Evolutionary conservation across 2,329 filamentous ascomycete genomes (phyloP).

Genomic region (Pseudomassariella vexata): DNA sequence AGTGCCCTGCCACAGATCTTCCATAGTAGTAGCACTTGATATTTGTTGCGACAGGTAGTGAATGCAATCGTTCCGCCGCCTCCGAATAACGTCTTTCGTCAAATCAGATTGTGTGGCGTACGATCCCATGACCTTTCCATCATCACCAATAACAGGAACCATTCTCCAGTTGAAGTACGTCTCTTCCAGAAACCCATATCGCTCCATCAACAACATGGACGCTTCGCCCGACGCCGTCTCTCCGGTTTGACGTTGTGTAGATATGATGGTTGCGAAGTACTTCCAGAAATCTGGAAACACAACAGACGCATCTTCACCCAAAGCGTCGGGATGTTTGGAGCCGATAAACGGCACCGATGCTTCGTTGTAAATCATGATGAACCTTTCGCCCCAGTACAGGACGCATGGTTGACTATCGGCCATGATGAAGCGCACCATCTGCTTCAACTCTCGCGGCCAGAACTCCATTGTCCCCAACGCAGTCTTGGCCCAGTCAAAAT

Average conservation of each 20-base stretch:
- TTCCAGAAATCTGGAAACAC: slow-evolving; percentile 30
- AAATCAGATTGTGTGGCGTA: slow-evolving; percentile 15
- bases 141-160: slow-evolving; percentile 30
- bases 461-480: slow-evolving; percentile 30
- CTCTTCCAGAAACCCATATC: slow-evolving; percentile 29
- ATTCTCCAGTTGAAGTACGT: slow-evolving; percentile 38
- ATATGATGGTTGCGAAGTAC: slow-evolving; percentile 21
- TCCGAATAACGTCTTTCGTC: slow-evolving; percentile 29
- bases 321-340: slow-evolving; percentile 25
- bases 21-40: slow-evolving; percentile 18
- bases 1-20: slow-evolving; percentile 26
- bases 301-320: slow-evolving; percentile 30
- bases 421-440: slow-evolving; percentile 27
- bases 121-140: slow-evolving; percentile 25
- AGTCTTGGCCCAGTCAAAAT: slow-evolving; percentile 35
- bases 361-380: slow-evolving; percentile 29
- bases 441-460: slow-evolving; percentile 34
- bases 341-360: slow-evolving; percentile 23
- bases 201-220: slow-evolving; percentile 23
- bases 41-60: slow-evolving; percentile 28
- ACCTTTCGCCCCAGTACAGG: slow-evolving; percentile 27
- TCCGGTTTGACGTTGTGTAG: slow-evolving; percentile 19
- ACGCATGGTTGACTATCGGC: slow-evolving; percentile 27
- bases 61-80: slow-evolving; percentile 29
- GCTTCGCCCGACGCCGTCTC: slow-evolving; percentile 16